phyloP scores from a whole-genome alignment of 192 early-diverging fungal genomes.

The Podila verticillata region DNA sequence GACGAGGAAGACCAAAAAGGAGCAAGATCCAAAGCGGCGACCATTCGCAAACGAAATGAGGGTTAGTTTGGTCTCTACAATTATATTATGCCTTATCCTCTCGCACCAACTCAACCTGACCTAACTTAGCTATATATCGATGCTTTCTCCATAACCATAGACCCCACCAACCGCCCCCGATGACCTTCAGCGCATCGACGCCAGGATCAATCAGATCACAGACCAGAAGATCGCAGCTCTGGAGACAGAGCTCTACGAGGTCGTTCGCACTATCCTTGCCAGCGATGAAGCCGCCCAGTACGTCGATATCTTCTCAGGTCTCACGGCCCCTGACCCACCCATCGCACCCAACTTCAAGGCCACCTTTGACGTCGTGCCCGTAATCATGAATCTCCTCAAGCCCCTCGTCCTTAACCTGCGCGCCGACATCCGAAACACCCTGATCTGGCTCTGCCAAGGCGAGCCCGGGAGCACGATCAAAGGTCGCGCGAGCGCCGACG shows the following conservation, averaged over 20 bases:
- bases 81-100: too few species aligned
- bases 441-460: conserved; percentile 9
- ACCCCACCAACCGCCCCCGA: not conserved
- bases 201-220: not conserved
- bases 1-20: too few species aligned
- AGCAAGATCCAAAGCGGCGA: too few species aligned
- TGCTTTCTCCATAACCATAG: too few species aligned
- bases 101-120: too few species aligned
- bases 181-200: not conserved
- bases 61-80: too few species aligned
- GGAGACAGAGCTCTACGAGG: not conserved
- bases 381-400: not conserved
- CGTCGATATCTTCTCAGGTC: not conserved
- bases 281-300: not conserved
- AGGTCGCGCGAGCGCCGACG: not conserved
- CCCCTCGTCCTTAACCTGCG: conserved; percentile 9
- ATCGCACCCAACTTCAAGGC: too few species aligned
- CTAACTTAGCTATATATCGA: too few species aligned
- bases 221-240: not conserved
- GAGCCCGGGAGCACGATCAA: conserved; percentile 7
- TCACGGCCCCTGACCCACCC: too few species aligned
- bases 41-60: too few species aligned
- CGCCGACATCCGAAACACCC: conserved; percentile 6
- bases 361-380: too few species aligned
- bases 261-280: not conserved